Base-by-base conservation (phyloP, 2,329 filamentous ascomycete species). In the Colletotrichum sp. region DNA sequence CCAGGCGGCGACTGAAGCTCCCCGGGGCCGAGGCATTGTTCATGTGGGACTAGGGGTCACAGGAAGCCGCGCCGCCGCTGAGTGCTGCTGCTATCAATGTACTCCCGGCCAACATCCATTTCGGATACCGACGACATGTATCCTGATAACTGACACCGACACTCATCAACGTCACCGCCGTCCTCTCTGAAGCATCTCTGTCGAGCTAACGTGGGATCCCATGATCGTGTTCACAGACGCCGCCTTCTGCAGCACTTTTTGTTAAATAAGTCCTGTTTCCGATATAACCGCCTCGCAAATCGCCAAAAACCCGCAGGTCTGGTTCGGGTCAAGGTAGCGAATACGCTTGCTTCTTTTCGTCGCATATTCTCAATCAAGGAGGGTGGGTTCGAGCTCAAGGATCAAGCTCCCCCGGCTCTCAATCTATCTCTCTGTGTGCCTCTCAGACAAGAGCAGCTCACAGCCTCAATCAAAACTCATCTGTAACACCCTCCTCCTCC, bases 391-490 rank as follows among this genome's bases (percentile, higher is more conserved):
- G 62, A 64, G 62, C 34, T 64, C 62, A 22, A 34, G 62, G 32
- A 30, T 59, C 27, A 59, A 34, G 34, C 36, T 63, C 12, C 30
- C 19, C n/a, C 30, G 32, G 59, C 30, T 63, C 59, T 32, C 57
- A 30, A 61, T 29, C 27, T 32, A 29, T 3, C 59, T 32, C 44
- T 49, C n/a, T 22, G 11, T 22, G 44, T 52, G 44, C 29, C 57
- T 71, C 68, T 30, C 44, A 67, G 30, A 72, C 39, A 22, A 39
- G 39, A 44, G 61, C 34, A 29, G 68, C 57, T 70, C 59, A 71
- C 57, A 67, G 34, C 19, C 64, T 73, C 57, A 39, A 73, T 76
- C 65, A 57, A 76, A 76, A 69, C 69, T 32, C 16, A 69, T 61
- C 74, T 76, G 74, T 76, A 62, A 76, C 70, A 69, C 34, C 59